These are phyloP conservation scores for Aristolochia californica DNA, from an alignment of 164 flowering plant species.

Conservation along the genomic window DNA sequence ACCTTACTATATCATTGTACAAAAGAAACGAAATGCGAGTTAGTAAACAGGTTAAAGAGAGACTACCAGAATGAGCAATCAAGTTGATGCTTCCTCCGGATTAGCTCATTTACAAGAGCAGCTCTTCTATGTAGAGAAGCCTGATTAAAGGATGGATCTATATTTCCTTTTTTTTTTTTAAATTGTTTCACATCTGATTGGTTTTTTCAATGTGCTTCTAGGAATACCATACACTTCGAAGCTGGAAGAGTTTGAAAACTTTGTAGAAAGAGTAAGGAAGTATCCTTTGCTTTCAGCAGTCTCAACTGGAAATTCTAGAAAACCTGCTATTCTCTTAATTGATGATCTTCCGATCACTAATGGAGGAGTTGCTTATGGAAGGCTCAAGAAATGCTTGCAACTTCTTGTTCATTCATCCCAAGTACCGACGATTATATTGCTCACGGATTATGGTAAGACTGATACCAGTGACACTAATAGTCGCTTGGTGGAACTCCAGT, in stretches of 20 bases:
- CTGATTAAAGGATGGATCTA: neutral
- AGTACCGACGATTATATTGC: neutral
- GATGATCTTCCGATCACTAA: slow-evolving; percentile 2
- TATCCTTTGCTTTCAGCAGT: slow-evolving; percentile 45
- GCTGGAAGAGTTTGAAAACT: slow-evolving; percentile 81
- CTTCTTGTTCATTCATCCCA: neutral
- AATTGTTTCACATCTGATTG: neutral
- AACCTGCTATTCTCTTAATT: slow-evolving; percentile 23
- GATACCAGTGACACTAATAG: neutral
- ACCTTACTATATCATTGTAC: too few species aligned
- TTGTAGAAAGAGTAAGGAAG: slow-evolving; percentile 72
- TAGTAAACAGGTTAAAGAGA: too few species aligned
- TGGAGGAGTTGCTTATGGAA: slow-evolving; percentile 17
- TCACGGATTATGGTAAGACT: neutral
- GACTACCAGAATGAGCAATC: too few species aligned
- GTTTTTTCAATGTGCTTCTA: slow-evolving; percentile 11
- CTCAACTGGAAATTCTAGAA: slow-evolving; percentile 16
- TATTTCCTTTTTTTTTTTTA: neutral
- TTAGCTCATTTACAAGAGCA: too few species aligned
- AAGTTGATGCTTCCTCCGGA: too few species aligned
- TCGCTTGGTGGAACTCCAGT: slow-evolving; percentile 56
- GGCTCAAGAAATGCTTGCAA: slow-evolving; percentile 2
- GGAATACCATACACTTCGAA: slow-evolving; percentile 72
- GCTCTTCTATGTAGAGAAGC: neutral
- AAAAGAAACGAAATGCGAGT: too few species aligned